Base-by-base conservation (phyloP, 192 early-diverging fungal genomes). In the Chytriomyces sp. region DNA sequence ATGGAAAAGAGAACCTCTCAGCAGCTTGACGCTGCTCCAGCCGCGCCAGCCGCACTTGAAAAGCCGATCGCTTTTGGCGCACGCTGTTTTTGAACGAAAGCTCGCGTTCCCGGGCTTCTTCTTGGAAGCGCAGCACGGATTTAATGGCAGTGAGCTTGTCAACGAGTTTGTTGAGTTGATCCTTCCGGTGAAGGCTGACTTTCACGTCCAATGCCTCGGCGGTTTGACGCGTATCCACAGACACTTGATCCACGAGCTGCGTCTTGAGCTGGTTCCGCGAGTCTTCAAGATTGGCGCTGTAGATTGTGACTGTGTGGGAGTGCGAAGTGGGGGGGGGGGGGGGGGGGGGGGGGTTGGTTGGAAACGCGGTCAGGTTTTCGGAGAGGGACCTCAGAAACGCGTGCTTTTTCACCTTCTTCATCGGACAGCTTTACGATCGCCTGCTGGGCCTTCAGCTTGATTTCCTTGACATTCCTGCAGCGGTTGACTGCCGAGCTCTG, bases 201-300 rank as follows among this genome's bases (percentile, higher is more conserved):
- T 78, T 24, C 59, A 48, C 65, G 62, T 78, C 77, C 10, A 47
- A 26, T 8, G 77, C 77, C 48, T 78, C 77, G 45, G 50, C 69
- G 9, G 45, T 13, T 47, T 78, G 77, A 18, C 77, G 67, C 5
- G 16, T 62, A 10, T 61, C 69, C 45, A 70, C 57, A 23, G 69
- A 48, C 1, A 11, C 65, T 49, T 78, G 69, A n/a, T 78, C 59
- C 16, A 48, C 61, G 46, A 78, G 69, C 68, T 71, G 68, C 6
- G 77, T 72, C 16, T 45, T 18, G 60, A 78, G 69, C 57, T 78
- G 57, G 69, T 70, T 61, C 8, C 69, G 26, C n/a, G 45, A 26
- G 44, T 78, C 77, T 48, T 78, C 77, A 61, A 78, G 61, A 48
- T 78, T 78, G 45, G 77, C 67, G 10, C 28, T 69, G 68, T 78